Percentiles rank a stretch among this genome's conserved stretches.
phyloP scores from a whole-genome alignment of 495 filamentous ascomycete genomes.

The Xylaria telfairii region DNA sequence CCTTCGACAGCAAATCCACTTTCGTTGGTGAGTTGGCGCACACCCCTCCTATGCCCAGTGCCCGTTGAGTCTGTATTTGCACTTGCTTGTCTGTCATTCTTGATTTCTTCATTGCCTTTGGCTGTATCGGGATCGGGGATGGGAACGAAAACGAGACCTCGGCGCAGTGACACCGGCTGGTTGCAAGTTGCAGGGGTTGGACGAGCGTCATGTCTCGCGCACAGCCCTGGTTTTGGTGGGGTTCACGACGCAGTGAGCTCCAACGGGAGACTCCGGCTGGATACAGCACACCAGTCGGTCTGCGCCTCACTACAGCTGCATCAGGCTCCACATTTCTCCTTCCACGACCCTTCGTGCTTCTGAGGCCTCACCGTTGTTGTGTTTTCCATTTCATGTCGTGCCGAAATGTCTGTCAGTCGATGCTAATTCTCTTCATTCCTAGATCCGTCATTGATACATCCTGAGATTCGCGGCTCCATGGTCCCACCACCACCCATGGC shows the following conservation, averaged over 20 bases:
- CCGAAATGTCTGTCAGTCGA: constrained; percentile 22
- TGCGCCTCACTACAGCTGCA: constrained; percentile 59
- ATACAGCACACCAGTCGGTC: constrained; percentile 36
- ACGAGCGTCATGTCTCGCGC: constrained; percentile 27
- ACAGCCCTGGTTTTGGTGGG: constrained; percentile 17
- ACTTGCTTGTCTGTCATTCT: neutral
- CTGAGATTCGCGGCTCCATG: constrained; percentile 53
- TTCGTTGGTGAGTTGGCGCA: constrained; percentile 82
- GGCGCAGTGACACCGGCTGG: constrained; percentile 28
- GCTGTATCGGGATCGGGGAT: neutral
- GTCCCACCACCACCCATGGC: constrained; percentile 44
- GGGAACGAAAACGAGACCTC: constrained; percentile 24
- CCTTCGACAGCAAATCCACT: constrained; percentile 61
- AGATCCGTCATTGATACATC: constrained; percentile 59
- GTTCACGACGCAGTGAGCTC: constrained; percentile 24
- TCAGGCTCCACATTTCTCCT: constrained; percentile 51
- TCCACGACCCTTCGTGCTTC: constrained; percentile 23
- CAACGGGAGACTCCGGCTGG: constrained; percentile 36
- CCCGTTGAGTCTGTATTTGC: constrained; percentile 39
- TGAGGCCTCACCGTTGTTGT: constrained; percentile 67
- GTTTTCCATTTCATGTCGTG: too few relatives aligned
- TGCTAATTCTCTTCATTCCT: constrained; percentile 40
- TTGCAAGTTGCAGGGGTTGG: constrained; percentile 29
- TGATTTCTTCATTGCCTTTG: constrained; percentile 4
- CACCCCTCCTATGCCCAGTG: constrained; percentile 29